Conservation (phyloP, 495 filamentous ascomycete species). For the Aspergillus steynii region DNA sequence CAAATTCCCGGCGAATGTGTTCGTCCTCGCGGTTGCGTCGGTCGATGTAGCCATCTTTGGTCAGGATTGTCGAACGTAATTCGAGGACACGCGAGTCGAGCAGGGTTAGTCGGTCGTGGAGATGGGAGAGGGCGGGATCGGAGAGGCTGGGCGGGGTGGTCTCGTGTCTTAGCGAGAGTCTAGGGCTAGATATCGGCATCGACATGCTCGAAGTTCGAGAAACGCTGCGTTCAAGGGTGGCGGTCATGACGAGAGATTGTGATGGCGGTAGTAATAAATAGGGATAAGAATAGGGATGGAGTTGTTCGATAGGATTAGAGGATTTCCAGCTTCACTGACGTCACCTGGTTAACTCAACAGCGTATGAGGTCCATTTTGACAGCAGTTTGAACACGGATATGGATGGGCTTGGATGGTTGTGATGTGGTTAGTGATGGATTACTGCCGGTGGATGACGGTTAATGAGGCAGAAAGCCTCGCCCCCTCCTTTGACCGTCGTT, state of each 20-base stretch:
- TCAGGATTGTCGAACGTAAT: constrained; percentile 37
- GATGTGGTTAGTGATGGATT: constrained; percentile 3
- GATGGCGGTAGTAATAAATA: constrained; percentile 8
- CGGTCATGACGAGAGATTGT: constrained; percentile 32
- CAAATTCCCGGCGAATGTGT: constrained; percentile 44
- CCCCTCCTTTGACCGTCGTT: constrained; percentile 5
- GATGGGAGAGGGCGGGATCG: constrained; percentile 34
- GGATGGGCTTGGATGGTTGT: constrained; percentile 7
- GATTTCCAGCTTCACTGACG: background rate
- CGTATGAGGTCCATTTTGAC: constrained; percentile 24
- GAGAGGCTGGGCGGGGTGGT: constrained; percentile 32
- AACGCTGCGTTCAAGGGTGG: constrained; percentile 42
- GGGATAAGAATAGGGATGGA: constrained; percentile 5
- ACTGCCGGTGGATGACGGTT: constrained; percentile 7
- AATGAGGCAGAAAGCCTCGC: constrained; percentile 8
- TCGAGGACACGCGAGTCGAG: constrained; percentile 43
- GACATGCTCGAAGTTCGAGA: constrained; percentile 43
- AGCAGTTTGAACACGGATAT: background rate
- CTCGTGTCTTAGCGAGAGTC: constrained; percentile 37
- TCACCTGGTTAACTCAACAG: constrained; percentile 3
- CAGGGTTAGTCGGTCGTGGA: constrained; percentile 42
- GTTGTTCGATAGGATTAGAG: background rate
- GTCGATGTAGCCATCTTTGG: constrained; percentile 43
- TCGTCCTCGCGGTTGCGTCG: constrained; percentile 46
- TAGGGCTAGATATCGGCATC: constrained; percentile 41